phyloP scores from a whole-genome alignment of 2,329 filamentous ascomycete species.

The Cladophialophora exuberans region DNA sequence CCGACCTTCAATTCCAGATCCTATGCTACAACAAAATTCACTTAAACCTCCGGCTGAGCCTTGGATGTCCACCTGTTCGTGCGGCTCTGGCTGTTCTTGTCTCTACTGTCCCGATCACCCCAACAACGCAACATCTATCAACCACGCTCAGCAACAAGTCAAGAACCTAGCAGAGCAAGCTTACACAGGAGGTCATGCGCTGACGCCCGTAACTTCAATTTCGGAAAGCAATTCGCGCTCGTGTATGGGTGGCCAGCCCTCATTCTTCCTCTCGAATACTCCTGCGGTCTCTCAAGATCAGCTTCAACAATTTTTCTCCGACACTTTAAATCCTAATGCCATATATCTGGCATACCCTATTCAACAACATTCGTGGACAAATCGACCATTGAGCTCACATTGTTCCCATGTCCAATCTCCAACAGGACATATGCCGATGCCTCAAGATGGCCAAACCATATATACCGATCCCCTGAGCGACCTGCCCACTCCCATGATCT shows the following conservation, averaged over 20 bases:
- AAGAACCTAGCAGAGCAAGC: conserved; percentile 30
- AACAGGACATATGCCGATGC: conserved; percentile 4
- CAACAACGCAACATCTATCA: conserved; percentile 33
- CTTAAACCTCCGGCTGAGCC: not conserved
- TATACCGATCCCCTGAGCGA: conserved; percentile 19
- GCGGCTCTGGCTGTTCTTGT: conserved; percentile 33
- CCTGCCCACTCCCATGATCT: conserved; percentile 15
- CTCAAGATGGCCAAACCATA: conserved; percentile 9
- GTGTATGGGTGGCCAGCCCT: conserved; percentile 32
- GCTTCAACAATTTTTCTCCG: conserved; percentile 27
- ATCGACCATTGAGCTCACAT: conserved; percentile 24
- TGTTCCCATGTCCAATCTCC: conserved; percentile 25
- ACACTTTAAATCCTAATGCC: conserved; percentile 22
- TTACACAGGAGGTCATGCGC: conserved; percentile 14
- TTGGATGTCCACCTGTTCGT: conserved; percentile 30
- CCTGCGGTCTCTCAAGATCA: conserved; percentile 26
- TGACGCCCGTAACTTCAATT: conserved; percentile 18
- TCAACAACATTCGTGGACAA: conserved; percentile 30
- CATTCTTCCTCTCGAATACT: conserved; percentile 29
- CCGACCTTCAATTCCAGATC: not conserved
- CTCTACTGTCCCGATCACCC: conserved; percentile 35
- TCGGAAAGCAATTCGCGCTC: conserved; percentile 24
- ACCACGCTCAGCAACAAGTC: conserved; percentile 29
- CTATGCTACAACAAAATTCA: not conserved
- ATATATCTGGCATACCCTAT: conserved; percentile 31